Evolutionary conservation across 2,329 filamentous ascomycete genomes (phyloP).

Genomic region (Cryphonectria naterciae): DNA sequence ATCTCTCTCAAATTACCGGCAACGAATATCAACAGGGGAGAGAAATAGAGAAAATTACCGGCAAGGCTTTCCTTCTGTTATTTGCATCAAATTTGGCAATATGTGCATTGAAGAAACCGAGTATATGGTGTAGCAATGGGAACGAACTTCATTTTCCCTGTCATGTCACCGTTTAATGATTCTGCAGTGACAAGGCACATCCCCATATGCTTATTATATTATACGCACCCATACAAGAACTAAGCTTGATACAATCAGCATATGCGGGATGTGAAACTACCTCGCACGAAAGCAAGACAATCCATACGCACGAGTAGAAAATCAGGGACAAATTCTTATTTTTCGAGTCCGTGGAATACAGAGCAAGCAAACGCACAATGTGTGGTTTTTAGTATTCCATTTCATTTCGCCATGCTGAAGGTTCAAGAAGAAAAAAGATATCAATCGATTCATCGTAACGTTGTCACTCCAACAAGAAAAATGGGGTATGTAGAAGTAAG

Average conservation of each 20-base stretch:
- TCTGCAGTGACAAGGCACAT: background rate
- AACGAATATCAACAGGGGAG: background rate
- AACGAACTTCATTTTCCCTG: background rate
- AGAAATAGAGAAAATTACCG: background rate
- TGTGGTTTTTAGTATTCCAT: background rate
- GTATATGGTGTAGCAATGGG: background rate
- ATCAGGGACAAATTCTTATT: background rate
- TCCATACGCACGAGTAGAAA: background rate
- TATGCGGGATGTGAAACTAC: background rate
- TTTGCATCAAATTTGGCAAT: background rate
- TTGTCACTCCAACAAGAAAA: conserved; percentile 1
- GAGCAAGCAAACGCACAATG: background rate
- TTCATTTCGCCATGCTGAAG: conserved; percentile 20
- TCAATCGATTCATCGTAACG: conserved; percentile 10
- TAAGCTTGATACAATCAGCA: background rate
- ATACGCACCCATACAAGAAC: background rate
- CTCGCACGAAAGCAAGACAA: background rate
- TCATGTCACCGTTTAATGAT: background rate
- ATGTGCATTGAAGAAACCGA: background rate
- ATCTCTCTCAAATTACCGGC: background rate
- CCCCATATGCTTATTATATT: background rate
- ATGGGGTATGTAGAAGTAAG: conserved; percentile 13
- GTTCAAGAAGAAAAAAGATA: background rate
- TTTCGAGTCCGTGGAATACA: background rate
- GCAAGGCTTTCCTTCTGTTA: background rate